These are phyloP conservation scores for Mycena leptocephala DNA, from an alignment of 768 basidiomycete genomes.

Conservation along the genomic window DNA sequence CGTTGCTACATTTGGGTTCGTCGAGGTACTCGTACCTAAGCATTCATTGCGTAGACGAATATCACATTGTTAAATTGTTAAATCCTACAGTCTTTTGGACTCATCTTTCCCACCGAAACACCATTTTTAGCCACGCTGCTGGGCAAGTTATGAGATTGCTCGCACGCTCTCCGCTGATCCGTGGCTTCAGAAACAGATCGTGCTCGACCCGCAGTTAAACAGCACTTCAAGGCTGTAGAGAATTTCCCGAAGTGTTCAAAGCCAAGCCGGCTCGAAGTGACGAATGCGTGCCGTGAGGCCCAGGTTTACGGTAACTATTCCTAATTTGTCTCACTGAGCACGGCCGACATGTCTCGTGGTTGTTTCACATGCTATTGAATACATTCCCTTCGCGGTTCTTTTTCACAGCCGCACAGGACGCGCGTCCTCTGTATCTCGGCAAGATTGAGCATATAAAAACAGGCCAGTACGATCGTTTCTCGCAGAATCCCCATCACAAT, in stretches of 20 bases:
- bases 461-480: not conserved
- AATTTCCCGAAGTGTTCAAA: not conserved
- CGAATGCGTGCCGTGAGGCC: not conserved
- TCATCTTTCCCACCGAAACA: not conserved
- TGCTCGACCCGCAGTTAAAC: not conserved
- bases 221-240: not conserved
- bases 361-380: constrained; percentile 5
- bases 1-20: too few relatives aligned
- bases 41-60: too few relatives aligned
- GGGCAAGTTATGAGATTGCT: not conserved
- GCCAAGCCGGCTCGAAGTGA: not conserved
- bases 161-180: not conserved
- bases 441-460: constrained; percentile 13
- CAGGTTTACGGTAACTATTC: constrained; percentile 1
- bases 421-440: constrained; percentile 4
- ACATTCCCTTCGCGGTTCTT: constrained; percentile 1
- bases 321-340: constrained; percentile 11
- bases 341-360: constrained; percentile 6
- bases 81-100: too few relatives aligned
- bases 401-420: not conserved
- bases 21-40: too few relatives aligned
- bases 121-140: not conserved
- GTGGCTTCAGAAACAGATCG: constrained; percentile 6
- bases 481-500: constrained; percentile 7
- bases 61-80: too few relatives aligned